Evolutionary conservation across 306 rosid genomes (phyloP), one percentile per base, ranked within the genome.

Genomic region (Fagus sylvatica): DNA sequence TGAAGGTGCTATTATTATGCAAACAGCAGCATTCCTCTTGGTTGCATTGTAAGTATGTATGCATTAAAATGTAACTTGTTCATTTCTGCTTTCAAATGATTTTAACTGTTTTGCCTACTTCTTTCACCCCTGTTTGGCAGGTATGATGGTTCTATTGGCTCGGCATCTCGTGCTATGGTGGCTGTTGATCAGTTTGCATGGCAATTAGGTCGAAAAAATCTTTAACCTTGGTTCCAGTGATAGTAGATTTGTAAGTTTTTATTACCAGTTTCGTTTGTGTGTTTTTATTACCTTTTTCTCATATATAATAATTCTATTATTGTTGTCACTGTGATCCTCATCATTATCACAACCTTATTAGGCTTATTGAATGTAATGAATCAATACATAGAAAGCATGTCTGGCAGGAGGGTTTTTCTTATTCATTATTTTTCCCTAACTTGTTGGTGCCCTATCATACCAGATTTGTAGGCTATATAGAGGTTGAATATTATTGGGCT

Each of bases 91-190:
- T 36, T 32, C 55, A 8, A 4, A 22, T 72, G 39, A 65, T 60
- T 53, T 54, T 68, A 33, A 56, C 42, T 32, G 55, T 43, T 5
- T 32, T 64, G 32, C 54, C 53, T 22, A 37, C 43, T 46, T 30
- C 10, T 36, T 39, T 74, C 51, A 3, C 72, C 60, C 72, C 16
- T 72, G 69, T 53, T 43, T 60, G 69, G 34, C 90, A 95, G 98
- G 82, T 95, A 95, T 30, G 97, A 90, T 64, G 98, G 97, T 74
- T 88, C 98, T 54, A 92, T 92, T 53, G 97, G 92, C 60, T 88
- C 97, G 0, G 98, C 97, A 53, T 94, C 98, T 76, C 92, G 97
- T 72, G 97, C 98, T n/a, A 92, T 94, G 96, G 89, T 79, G 15
- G 89, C 93, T 70, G 90, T 82, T 79, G 98, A 94, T 85, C 97